Percentiles rank a stretch among this genome's conserved stretches.
These are phyloP conservation scores for Galerina marginata DNA, from an alignment of 768 basidiomycete genomes.

Conservation along the genomic window DNA sequence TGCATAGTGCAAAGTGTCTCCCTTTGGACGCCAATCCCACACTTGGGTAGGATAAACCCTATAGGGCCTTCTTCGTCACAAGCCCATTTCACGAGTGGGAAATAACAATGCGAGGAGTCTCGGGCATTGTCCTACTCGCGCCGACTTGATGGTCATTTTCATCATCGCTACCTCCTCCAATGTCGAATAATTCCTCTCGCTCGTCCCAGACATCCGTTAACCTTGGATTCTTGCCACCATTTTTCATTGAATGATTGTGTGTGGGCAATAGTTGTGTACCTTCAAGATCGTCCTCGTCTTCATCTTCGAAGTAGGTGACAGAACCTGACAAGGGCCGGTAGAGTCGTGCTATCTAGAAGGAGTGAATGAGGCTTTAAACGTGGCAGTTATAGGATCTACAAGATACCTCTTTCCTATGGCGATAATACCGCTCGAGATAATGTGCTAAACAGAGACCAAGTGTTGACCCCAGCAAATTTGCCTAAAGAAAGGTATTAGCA, in stretches of 20 bases:
- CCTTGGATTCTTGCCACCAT: slow-evolving; percentile 31
- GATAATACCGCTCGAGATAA: slow-evolving; percentile 76
- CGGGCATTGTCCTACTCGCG: slow-evolving; percentile 14
- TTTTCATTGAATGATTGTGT: slow-evolving; percentile 25
- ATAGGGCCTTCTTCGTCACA: not conserved
- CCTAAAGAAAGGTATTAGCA: slow-evolving; percentile 47
- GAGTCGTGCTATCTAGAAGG: slow-evolving; percentile 69
- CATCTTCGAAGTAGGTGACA: slow-evolving; percentile 60
- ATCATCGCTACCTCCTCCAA: slow-evolving; percentile 70
- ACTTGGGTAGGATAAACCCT: not conserved
- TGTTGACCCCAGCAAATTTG: slow-evolving; percentile 76
- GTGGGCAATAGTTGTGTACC: slow-evolving; percentile 67
- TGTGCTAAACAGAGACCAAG: slow-evolving; percentile 71
- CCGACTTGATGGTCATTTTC: slow-evolving; percentile 30
- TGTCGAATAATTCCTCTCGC: slow-evolving; percentile 74
- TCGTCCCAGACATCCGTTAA: slow-evolving; percentile 78
- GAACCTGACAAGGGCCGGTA: slow-evolving; percentile 72
- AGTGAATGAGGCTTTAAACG: not conserved
- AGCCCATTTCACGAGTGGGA: slow-evolving; percentile 20
- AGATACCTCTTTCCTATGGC: slow-evolving; percentile 76
- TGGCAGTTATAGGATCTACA: not conserved
- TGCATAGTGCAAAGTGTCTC: not conserved
- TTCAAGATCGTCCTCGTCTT: slow-evolving; percentile 49
- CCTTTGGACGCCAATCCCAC: not conserved
- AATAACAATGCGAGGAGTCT: slow-evolving; percentile 28